A percentile compares a stretch with the other conserved stretches of the same genome.
phyloP scores from a whole-genome alignment of 2,329 filamentous ascomycete species.

The Colletotrichum sp. region DNA sequence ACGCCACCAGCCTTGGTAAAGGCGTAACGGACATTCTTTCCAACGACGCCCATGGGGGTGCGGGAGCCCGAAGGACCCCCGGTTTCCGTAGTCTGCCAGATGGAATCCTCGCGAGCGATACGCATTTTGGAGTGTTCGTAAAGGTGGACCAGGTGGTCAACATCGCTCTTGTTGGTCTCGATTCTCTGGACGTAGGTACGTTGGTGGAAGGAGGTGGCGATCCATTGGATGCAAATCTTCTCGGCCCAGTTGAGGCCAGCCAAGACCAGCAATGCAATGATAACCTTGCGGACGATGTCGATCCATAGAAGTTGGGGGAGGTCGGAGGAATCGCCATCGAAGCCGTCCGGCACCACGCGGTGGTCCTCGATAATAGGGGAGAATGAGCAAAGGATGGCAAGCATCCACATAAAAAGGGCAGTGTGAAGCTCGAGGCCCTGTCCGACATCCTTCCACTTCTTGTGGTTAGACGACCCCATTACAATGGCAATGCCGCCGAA shows the following conservation, averaged over 20 bases:
- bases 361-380: conserved; percentile 76
- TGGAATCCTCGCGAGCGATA: conserved; percentile 56
- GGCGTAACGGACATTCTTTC: conserved; percentile 75
- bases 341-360: conserved; percentile 35
- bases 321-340: conserved; percentile 49
- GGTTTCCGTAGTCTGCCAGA: conserved; percentile 45
- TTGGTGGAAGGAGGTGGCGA: conserved; percentile 90
- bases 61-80: conserved; percentile 61
- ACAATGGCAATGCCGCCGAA: conserved; percentile 66
- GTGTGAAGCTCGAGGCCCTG: conserved; percentile 83
- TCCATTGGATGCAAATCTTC: conserved; percentile 93
- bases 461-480: conserved; percentile 80
- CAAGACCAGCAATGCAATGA: conserved; percentile 83
- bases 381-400: conserved; percentile 86
- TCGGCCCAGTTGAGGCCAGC: conserved; percentile 82
- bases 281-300: conserved; percentile 79
- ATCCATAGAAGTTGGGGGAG: conserved; percentile 67
- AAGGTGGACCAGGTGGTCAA: conserved; percentile 60
- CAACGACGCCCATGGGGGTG: conserved; percentile 76
- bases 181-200: conserved; percentile 91
- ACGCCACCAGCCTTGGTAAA: conserved; percentile 84
- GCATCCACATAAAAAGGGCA: conserved; percentile 90
- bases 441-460: conserved; percentile 93
- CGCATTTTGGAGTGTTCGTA: conserved; percentile 79
- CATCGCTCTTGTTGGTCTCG: conserved; percentile 90